Evolutionary conservation across 1,284 basidiomycete genomes (phyloP).

Genomic region (Entoloma clypeatum): DNA sequence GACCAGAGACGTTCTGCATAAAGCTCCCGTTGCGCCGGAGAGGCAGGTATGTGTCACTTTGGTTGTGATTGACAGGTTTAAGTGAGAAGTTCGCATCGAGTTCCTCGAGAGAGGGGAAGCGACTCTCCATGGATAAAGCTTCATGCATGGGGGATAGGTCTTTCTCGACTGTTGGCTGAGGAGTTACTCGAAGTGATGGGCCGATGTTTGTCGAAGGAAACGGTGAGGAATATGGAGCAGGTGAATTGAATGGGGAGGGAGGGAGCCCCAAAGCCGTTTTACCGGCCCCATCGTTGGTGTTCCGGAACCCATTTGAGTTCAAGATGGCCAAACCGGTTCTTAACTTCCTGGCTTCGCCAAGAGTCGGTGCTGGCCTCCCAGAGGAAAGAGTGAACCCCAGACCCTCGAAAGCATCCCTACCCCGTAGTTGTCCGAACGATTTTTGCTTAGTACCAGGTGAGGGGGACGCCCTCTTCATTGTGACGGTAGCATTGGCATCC

Average conservation of each 20-base stretch:
- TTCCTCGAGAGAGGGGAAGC: conserved; percentile 77
- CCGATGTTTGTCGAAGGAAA: conserved; percentile 19
- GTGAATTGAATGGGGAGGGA: conserved; percentile 41
- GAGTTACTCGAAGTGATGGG: conserved; percentile 22
- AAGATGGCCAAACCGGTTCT: conserved; percentile 60
- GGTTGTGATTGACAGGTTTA: conserved; percentile 17
- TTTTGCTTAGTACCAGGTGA: conserved; percentile 7
- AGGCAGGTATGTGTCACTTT: conserved; percentile 8
- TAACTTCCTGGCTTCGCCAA: conserved; percentile 70
- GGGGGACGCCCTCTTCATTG: conserved; percentile 9
- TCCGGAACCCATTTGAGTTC: conserved; percentile 26
- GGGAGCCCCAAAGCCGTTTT: conserved; percentile 31
- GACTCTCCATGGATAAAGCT: conserved; percentile 53
- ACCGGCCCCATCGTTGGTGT: conserved; percentile 21
- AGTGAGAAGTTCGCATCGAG: conserved; percentile 60
- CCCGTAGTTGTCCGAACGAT: conserved; percentile 24
- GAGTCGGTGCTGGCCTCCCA: conserved; percentile 52
- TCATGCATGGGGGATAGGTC: conserved; percentile 30
- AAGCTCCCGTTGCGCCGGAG: conserved; percentile 11
- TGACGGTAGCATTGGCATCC: conserved; percentile 11
- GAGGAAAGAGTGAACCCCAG: conserved; percentile 50
- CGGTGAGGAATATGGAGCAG: conserved; percentile 30
- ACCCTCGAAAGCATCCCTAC: conserved; percentile 75
- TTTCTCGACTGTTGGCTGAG: conserved; percentile 26
- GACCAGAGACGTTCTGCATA: background rate